Evolutionary conservation across 352 stramenopile genomes (phyloP), one percentile per base, ranked within the genome.

Genomic region (Albugo candida): DNA sequence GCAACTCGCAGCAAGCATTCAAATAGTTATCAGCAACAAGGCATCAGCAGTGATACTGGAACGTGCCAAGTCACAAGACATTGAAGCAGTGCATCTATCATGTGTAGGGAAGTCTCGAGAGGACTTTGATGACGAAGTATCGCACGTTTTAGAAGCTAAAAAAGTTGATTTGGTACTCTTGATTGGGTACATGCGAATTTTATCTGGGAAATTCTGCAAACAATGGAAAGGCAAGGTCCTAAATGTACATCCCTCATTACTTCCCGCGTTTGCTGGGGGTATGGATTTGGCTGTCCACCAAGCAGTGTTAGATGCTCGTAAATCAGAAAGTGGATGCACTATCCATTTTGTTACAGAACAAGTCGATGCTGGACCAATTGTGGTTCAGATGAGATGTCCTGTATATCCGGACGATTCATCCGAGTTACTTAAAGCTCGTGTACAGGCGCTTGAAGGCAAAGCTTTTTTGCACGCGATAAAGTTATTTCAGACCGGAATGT

Each of bases 141-240:
- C 85, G 12, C 67, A 85, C 18, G 71, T 85, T 37, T 63, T 99
- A 44, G 67, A 87, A 46, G 71, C 64, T 48, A 94, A 94, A 59
- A 92, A 89, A 42, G 89, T 96, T 3, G 93, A 99, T 47, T 68
- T 98, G 19, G 85, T 99, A 38, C 70, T 99, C 20, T 75, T 97
- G 36, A 95, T 99, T 47, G 96, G 96, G 40, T 99, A 99, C 84
- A 99, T 99, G 95, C 83, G 94, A 41, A 99, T 99, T 60, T 58
- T 99, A 5, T 98, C 94, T 34, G 69, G 61, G 41, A 65, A 83
- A 36, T 99, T 99, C 60, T 95, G 82, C 62, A 72, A 93, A 52
- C 79, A 88, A 53, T 99, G 93, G 93, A 60, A 78, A 51, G 78
- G 87, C 59, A 83, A 94, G 52, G 96, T 96, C 57, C 79, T 99